Conservation (phyloP, 768 basidiomycete genomes). For the Mycena venus region DNA sequence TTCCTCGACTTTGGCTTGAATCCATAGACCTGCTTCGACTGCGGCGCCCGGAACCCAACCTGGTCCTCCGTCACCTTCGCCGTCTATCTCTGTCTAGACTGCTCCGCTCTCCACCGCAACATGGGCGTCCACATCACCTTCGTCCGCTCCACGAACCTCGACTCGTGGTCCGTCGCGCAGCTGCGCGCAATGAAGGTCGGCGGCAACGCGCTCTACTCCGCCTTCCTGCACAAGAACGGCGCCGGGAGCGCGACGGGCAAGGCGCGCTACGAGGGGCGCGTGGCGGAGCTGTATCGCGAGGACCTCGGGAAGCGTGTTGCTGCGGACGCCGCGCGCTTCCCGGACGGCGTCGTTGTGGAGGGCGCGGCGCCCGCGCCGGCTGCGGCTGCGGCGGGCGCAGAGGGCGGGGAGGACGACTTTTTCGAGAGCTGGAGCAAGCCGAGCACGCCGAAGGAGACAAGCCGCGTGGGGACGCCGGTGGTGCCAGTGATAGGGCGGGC, state of each 20-base stretch:
- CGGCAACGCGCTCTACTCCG: constrained; percentile 88
- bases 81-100: constrained; percentile 97
- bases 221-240: constrained; percentile 93
- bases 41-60: constrained; percentile 94
- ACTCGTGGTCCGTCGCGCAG: constrained; percentile 92
- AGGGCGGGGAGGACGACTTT: constrained; percentile 87
- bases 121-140: constrained; percentile 99
- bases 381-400: constrained; percentile 54
- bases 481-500: constrained; percentile 28
- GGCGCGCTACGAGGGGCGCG: constrained; percentile 89
- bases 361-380: constrained; percentile 69
- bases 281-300: constrained; percentile 92
- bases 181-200: constrained; percentile 97
- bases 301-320: constrained; percentile 85
- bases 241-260: constrained; percentile 77
- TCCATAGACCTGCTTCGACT: constrained; percentile 90
- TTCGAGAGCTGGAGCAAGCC: constrained; percentile 98
- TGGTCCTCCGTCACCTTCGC: constrained; percentile 98
- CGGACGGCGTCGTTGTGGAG: constrained; percentile 84
- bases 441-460: constrained; percentile 59
- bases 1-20: neutral
- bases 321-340: constrained; percentile 83
- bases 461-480: constrained; percentile 33
- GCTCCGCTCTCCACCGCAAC: constrained; percentile 94
- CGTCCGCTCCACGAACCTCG: constrained; percentile 96